Evolutionary conservation across 2,329 filamentous ascomycete species (phyloP).

Genomic region (Bipolaris victoriae): DNA sequence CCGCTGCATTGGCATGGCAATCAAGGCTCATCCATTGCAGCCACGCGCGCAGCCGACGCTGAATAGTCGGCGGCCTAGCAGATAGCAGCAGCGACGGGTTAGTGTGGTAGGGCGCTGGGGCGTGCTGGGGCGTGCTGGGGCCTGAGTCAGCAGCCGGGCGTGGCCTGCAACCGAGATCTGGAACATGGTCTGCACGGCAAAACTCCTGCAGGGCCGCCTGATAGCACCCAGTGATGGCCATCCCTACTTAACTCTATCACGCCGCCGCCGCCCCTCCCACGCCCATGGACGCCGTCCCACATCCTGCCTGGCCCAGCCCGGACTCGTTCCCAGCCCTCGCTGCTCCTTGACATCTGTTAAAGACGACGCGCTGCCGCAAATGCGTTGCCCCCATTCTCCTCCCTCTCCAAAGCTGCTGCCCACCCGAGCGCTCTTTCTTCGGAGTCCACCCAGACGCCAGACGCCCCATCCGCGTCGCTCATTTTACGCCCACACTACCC

Average conservation of each 20-base stretch:
- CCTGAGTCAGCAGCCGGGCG: too few species aligned
- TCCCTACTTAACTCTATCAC: slow-evolving; percentile 7
- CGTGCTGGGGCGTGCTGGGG: too few species aligned
- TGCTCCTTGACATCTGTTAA: not conserved
- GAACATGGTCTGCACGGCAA: slow-evolving; percentile 16
- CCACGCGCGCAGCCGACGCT: too few species aligned
- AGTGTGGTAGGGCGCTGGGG: not conserved
- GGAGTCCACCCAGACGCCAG: slow-evolving; percentile 12
- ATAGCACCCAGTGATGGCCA: slow-evolving; percentile 8
- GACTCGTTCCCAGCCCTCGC: not conserved
- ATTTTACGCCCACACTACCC: slow-evolving; percentile 15
- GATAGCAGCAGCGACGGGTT: not conserved
- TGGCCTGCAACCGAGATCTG: slow-evolving; percentile 16
- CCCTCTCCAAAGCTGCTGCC: not conserved
- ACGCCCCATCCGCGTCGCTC: slow-evolving; percentile 13
- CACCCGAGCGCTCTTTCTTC: slow-evolving; percentile 10
- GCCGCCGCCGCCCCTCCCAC: slow-evolving; percentile 5
- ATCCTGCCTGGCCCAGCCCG: not conserved
- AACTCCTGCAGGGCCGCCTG: slow-evolving; percentile 12
- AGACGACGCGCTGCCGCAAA: not conserved
- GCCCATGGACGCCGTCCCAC: not conserved
- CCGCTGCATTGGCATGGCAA: too few species aligned
- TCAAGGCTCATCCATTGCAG: too few species aligned
- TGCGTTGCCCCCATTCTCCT: not conserved
- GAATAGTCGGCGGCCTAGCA: too few species aligned